Conservation (phyloP, 345 rosid genomes). For the Aquilaria sinensis region DNA sequence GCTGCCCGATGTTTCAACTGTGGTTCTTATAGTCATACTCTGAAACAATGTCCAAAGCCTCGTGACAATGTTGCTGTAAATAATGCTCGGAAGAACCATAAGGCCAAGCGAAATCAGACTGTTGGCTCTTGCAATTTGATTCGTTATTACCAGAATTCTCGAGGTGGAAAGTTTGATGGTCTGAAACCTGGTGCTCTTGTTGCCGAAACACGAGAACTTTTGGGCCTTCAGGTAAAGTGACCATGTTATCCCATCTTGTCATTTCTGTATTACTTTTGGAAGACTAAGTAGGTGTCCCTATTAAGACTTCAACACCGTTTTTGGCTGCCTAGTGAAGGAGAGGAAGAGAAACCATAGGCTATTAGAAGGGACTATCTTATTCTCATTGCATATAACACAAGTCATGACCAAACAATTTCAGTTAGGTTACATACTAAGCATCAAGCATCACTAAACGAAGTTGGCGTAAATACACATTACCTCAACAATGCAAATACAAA, state of each 20-base stretch:
- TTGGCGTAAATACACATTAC: too few relatives aligned
- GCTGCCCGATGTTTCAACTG: conserved; percentile 94
- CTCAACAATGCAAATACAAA: too few relatives aligned
- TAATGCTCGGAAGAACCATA: conserved; percentile 74
- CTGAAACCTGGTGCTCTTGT: conserved; percentile 83
- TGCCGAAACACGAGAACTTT: conserved; percentile 68
- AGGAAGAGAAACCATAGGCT: too few relatives aligned
- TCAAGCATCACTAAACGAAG: too few relatives aligned
- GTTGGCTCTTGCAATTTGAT: conserved; percentile 42
- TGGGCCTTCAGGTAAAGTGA: conserved; percentile 74
- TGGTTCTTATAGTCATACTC: conserved; percentile 79
- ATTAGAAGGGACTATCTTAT: too few relatives aligned
- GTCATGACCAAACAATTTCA: too few relatives aligned
- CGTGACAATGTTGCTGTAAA: conserved; percentile 72
- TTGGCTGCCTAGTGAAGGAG: too few relatives aligned
- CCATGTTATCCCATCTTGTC: neutral
- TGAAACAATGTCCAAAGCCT: conserved; percentile 87
- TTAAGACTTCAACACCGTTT: too few relatives aligned
- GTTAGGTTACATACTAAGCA: too few relatives aligned
- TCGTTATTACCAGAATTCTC: conserved; percentile 68
- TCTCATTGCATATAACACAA: too few relatives aligned
- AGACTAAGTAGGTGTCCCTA: too few relatives aligned
- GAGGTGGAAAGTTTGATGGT: conserved; percentile 76
- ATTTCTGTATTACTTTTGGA: neutral
- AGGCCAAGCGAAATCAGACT: conserved; percentile 58